Evolutionary conservation across 257 asterid species (phyloP).

Genomic region (Penstemon davidsonii): DNA sequence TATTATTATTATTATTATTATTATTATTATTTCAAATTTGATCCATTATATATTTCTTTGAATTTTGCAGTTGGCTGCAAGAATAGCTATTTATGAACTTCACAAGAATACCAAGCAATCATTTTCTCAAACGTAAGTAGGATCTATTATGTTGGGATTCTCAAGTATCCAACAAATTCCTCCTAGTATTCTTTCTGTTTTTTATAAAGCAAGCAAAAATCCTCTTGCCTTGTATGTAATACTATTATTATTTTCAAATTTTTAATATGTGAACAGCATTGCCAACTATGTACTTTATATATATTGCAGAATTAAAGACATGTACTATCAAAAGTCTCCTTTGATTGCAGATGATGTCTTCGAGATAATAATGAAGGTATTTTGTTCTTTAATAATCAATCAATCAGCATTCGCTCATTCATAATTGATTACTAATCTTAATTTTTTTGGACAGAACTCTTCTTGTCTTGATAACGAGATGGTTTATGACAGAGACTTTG

Average conservation of each 20-base stretch:
- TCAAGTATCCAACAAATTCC: too few relatives aligned
- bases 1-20: neutral
- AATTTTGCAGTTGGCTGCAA: conserved; percentile 80
- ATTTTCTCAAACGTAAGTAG: conserved; percentile 90
- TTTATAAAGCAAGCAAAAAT: too few relatives aligned
- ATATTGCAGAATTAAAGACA: conserved; percentile 69
- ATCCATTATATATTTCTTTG: too few relatives aligned
- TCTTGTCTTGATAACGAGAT: conserved; percentile 87
- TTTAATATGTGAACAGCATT: too few relatives aligned
- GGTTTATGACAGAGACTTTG: conserved; percentile 90
- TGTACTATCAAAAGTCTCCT: conserved; percentile 78
- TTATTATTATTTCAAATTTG: neutral
- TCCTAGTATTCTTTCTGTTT: neutral
- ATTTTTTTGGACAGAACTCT: conserved; percentile 56
- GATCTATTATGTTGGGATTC: too few relatives aligned
- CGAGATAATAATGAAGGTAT: conserved; percentile 84
- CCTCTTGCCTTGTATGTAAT: too few relatives aligned
- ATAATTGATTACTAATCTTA: neutral
- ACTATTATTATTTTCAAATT: too few relatives aligned
- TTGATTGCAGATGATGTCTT: conserved; percentile 86
- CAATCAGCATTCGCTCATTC: neutral
- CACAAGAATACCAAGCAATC: conserved; percentile 95
- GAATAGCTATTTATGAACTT: conserved; percentile 96
- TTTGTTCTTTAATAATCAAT: neutral
- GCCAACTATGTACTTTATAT: neutral